Base-by-base conservation (phyloP, 352 stramenopile genomes). In the Albugo candida region DNA sequence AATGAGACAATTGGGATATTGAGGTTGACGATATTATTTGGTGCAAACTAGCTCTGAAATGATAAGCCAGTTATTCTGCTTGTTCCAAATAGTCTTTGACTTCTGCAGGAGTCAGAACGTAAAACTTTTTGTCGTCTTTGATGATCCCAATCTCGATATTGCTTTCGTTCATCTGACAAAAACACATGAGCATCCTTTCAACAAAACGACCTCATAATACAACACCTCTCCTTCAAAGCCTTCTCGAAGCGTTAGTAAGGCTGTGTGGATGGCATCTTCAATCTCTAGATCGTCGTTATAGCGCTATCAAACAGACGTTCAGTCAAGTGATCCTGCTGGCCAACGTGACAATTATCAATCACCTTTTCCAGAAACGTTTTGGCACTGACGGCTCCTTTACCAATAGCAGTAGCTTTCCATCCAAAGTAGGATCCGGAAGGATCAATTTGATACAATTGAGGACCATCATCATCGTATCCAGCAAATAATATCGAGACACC, bases 41-140 rank as follows among this genome's bases (percentile, higher is more conserved):
- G 24, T 31, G 3, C 24, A 31, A 31, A 31, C 24, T 31, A 31
- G 24, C 24, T 31, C 24, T 31, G 24, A 31, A 31, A 31, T 35
- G 17, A 2, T 3, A 24, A 10, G 11, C 16, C 18, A 43, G 55
- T 83, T 95, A 98, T 67, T 97, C 94, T 18, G 94, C 92, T 70
- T 99, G 95, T 63, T 99, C 93, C 51, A 99, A 70, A 82, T 99
- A 99, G 75, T 99, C 96, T 65, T 97, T 96, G 60, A 99, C 93
- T 70, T 99, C 93, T 35, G 86, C 85, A 1, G 92, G 91, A 38
- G 84, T 98, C 53, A 99, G 78, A 56, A 99, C 73, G 48, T 81
- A 69, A 67, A 99, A 98, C 63, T 97, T 97, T 53, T 93, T 91
- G 73, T 98, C 91, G 40, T 82, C 85, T 54, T 87, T 89, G 46